Percentiles rank a stretch among this genome's conserved stretches.
Conservation (phyloP, 768 basidiomycete species). For the Mycena galopus region DNA sequence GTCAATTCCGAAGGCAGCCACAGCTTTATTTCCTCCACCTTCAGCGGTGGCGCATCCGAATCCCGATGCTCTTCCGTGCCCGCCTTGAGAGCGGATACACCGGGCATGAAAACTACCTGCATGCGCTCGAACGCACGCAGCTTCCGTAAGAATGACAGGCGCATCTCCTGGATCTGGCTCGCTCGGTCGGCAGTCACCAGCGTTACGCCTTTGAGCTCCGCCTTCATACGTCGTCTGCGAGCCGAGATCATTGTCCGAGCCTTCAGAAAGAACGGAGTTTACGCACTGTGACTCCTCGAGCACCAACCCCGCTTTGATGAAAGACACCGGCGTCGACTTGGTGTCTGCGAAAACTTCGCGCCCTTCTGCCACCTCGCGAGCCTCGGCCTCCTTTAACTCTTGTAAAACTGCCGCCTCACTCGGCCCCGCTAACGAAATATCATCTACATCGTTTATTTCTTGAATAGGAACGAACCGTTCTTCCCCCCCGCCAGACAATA, state of each 20-base stretch:
- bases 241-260: no score
- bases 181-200: constrained; percentile 17
- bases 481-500: constrained; percentile 4
- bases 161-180: constrained; percentile 26
- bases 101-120: constrained; percentile 23
- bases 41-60: background rate
- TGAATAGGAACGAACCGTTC: background rate
- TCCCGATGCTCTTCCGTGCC: constrained; percentile 20
- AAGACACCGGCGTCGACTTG: background rate
- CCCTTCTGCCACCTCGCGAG: background rate
- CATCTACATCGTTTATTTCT: background rate
- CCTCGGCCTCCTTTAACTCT: constrained; percentile 16
- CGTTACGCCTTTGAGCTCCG: background rate
- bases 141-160: constrained; percentile 18
- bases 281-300: constrained; percentile 30
- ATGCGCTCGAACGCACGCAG: background rate
- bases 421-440: background rate
- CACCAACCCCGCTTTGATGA: constrained; percentile 22
- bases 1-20: constrained; percentile 28
- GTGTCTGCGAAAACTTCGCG: background rate
- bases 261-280: no score
- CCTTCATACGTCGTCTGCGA: background rate
- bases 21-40: constrained; percentile 28
- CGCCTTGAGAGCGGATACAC: background rate
- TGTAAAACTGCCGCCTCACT: constrained; percentile 1